Evolutionary conservation across 306 rosid genomes (phyloP), one percentile per base, ranked within the genome.

Genomic region (Calophaca sinica): DNA sequence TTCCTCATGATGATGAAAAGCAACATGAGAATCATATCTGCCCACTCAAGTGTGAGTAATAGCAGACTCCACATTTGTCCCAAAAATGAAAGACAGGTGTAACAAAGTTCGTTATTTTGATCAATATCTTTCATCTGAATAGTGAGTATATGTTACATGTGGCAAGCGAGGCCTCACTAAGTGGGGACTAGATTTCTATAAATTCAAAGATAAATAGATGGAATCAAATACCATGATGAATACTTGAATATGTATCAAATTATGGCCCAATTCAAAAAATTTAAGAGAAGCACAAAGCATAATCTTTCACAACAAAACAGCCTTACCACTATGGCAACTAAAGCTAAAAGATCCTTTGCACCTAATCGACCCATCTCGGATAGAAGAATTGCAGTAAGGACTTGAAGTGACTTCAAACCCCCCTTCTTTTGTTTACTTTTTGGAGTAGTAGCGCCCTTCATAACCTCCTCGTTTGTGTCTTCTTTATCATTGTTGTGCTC

Each of bases 321-420:
- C 44, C 89, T 86, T 85, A 93, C 98, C 93, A 87, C 98, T 68
- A 89, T 84, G 42, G 79, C 87, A 49, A 89, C 76, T 85, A 93
- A 85, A 82, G 87, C 69, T 79, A 93, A 79, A 32, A 93, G 93
- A 73, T 90, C 88, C 72, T 74, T 85, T 74, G 83, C 87, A 75
- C 98, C 97, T 73, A 80, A 83, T 75, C 84, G 80, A 9, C 91
- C 98, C 90, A 90, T 90, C 71, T 81, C 79, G n/a, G 98, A 90
- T 50, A 90, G 84, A 44, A 93, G 85, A 85, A 93, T 86, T 71
- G 93, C 91, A 31, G 93, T 88, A 70, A 93, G 93, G 61, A 91
- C 86, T 82, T 90, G 84, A 62, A 93, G 88, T 50, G 97, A 93
- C 83, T 88, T 90, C 80, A 89, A 72, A n/a, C 87, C 91, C 64